Evolutionary conservation across 2,329 filamentous ascomycete genomes (phyloP).

Genomic region (Alternaria triticina): DNA sequence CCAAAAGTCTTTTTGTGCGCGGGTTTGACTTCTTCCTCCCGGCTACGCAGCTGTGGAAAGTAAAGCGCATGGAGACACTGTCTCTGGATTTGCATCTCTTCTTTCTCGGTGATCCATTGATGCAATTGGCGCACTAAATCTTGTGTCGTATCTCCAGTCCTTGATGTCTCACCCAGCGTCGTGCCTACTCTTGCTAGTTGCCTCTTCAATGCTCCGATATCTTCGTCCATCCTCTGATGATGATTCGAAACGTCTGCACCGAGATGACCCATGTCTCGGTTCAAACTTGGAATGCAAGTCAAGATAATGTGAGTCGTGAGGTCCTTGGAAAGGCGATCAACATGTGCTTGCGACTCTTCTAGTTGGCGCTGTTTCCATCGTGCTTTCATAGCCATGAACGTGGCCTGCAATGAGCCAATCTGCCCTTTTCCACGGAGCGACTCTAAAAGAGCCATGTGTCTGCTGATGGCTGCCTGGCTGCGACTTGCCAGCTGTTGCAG

Average conservation of each 20-base stretch:
- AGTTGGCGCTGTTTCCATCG: no score
- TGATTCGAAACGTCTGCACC: background rate
- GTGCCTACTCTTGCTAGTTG: background rate
- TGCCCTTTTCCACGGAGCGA: no score
- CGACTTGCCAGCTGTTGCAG: no score
- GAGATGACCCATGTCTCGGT: background rate
- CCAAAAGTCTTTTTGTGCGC: constrained; percentile 10
- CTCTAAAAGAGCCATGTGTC: no score
- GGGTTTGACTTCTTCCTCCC: background rate
- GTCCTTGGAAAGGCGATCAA: background rate
- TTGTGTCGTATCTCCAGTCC: background rate
- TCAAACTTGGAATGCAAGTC: background rate
- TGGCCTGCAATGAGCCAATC: no score
- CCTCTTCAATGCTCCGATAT: background rate
- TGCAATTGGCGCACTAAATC: background rate
- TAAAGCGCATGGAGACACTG: constrained; percentile 9
- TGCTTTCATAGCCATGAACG: no score
- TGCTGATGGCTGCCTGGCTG: no score
- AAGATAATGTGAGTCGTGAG: background rate
- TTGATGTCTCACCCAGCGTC: background rate
- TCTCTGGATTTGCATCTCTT: background rate
- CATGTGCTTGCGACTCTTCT: background rate
- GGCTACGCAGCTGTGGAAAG: constrained; percentile 1
- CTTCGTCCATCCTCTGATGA: background rate
- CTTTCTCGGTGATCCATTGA: constrained; percentile 5